These are phyloP conservation scores for Aureobasidium leucospermi DNA, from an alignment of 2,329 filamentous ascomycete genomes.

Conservation along the genomic window DNA sequence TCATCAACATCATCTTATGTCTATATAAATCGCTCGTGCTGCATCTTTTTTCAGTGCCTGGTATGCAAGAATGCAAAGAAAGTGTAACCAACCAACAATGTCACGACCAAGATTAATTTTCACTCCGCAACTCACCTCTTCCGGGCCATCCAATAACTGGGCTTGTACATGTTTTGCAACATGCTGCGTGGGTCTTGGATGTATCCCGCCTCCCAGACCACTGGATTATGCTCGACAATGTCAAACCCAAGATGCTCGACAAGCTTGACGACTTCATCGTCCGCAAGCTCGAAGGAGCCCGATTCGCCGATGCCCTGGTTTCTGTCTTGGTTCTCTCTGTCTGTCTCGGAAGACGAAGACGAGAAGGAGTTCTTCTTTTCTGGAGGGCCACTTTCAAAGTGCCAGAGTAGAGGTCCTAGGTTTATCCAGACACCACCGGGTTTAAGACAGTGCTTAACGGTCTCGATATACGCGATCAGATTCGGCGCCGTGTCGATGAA, in stretches of 20 bases:
- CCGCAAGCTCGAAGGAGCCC: conserved; percentile 80
- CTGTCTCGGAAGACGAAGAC: conserved; percentile 20
- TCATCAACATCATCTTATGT: background rate
- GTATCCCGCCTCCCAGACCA: conserved; percentile 63
- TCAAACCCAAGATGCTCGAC: conserved; percentile 69
- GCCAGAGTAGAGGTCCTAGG: conserved; percentile 86
- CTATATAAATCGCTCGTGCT: background rate
- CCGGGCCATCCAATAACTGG: conserved; percentile 77
- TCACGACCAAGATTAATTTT: background rate
- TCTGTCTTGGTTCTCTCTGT: conserved; percentile 37
- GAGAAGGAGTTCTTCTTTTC: conserved; percentile 16
- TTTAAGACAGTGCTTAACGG: conserved; percentile 69
- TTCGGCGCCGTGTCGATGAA: conserved; percentile 98
- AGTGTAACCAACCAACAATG: background rate
- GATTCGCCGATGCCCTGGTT: conserved; percentile 70
- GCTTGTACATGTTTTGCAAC: conserved; percentile 73
- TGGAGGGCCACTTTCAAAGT: conserved; percentile 71
- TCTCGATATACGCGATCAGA: conserved; percentile 79
- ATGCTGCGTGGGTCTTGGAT: conserved; percentile 81
- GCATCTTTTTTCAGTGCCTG: background rate
- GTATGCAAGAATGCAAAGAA: background rate
- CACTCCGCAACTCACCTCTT: conserved; percentile 41
- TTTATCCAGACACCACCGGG: conserved; percentile 80
- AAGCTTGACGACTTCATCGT: conserved; percentile 78
- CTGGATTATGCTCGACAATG: conserved; percentile 40